These are phyloP conservation scores for Mycena maculata DNA, from an alignment of 768 basidiomycete species.

Conservation along the genomic window DNA sequence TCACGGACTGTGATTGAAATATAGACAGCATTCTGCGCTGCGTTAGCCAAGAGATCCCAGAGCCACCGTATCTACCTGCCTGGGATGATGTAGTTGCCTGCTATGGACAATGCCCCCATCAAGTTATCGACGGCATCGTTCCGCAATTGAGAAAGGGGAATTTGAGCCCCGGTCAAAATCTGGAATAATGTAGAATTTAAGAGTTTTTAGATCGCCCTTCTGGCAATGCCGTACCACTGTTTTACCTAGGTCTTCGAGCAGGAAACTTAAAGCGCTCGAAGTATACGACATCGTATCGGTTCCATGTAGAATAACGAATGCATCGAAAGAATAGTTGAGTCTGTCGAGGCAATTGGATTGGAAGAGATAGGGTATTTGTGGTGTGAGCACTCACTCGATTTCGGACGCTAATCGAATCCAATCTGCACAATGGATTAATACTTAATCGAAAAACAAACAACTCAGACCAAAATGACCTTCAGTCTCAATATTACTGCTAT, in stretches of 20 bases:
- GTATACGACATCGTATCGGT: slow-evolving; percentile 94
- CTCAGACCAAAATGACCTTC: slow-evolving; percentile 58
- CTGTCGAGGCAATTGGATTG: neutral
- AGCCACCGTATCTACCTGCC: slow-evolving; percentile 55
- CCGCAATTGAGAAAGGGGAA: slow-evolving; percentile 89
- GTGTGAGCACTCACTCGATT: slow-evolving; percentile 63
- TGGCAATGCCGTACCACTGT: slow-evolving; percentile 70
- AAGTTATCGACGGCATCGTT: slow-evolving; percentile 96
- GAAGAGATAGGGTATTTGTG: neutral
- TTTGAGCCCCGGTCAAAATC: slow-evolving; percentile 95
- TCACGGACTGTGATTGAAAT: slow-evolving; percentile 79
- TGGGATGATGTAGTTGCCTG: slow-evolving; percentile 92
- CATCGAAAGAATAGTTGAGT: slow-evolving; percentile 92
- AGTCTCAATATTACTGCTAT: slow-evolving; percentile 91
- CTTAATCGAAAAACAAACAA: slow-evolving; percentile 14
- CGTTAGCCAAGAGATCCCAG: neutral
- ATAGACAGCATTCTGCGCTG: slow-evolving; percentile 80
- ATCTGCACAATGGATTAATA: slow-evolving; percentile 56
- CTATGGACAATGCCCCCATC: slow-evolving; percentile 88
- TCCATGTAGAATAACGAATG: slow-evolving; percentile 91
- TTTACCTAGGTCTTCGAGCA: slow-evolving; percentile 93
- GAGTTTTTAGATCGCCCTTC: neutral
- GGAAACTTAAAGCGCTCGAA: slow-evolving; percentile 88
- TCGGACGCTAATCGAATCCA: slow-evolving; percentile 93
- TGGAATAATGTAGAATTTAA: slow-evolving; percentile 41